Evolutionary conservation across 176 grass and related monocot genomes (phyloP).

Genomic region (maize (Zea mays)): DNA sequence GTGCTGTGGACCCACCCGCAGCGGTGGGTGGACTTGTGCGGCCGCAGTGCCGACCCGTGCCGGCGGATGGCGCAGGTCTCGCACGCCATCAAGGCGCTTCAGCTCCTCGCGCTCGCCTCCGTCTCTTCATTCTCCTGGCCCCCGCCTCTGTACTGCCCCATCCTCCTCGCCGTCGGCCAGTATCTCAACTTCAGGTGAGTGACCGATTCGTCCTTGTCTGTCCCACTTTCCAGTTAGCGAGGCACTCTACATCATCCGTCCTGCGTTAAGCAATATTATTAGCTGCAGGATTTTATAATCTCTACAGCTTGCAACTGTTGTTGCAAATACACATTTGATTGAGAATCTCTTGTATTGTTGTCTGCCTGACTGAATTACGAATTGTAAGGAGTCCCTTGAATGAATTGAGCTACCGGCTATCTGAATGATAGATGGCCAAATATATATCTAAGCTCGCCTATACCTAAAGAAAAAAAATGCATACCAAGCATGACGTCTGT

Average conservation of each 20-base stretch:
- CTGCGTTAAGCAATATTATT: not conserved
- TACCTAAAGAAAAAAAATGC: not conserved
- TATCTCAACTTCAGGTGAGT: conserved; percentile 95
- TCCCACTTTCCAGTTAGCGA: not conserved
- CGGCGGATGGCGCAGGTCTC: conserved; percentile 87
- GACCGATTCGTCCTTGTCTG: not conserved
- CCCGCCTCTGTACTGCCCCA: conserved; percentile 51
- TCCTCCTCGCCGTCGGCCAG: conserved; percentile 69
- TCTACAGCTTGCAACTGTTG: not conserved
- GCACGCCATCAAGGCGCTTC: conserved; percentile 74
- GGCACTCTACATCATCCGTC: not conserved
- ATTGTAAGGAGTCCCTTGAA: not conserved
- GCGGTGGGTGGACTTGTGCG: conserved; percentile 81
- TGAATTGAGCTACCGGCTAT: conserved; percentile 2
- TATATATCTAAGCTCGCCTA: not conserved
- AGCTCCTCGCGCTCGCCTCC: conserved; percentile 75
- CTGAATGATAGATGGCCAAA: not conserved
- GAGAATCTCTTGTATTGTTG: not conserved
- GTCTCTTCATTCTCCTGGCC: conserved; percentile 71
- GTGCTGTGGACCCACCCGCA: conserved; percentile 68
- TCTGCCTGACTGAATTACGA: not conserved
- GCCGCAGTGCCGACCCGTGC: conserved; percentile 63
- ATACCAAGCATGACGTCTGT: not conserved
- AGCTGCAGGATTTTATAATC: not conserved
- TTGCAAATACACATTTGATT: not conserved